Conservation (phyloP, 2,329 filamentous ascomycete genomes). For the Fusarium brachygibbosum region DNA sequence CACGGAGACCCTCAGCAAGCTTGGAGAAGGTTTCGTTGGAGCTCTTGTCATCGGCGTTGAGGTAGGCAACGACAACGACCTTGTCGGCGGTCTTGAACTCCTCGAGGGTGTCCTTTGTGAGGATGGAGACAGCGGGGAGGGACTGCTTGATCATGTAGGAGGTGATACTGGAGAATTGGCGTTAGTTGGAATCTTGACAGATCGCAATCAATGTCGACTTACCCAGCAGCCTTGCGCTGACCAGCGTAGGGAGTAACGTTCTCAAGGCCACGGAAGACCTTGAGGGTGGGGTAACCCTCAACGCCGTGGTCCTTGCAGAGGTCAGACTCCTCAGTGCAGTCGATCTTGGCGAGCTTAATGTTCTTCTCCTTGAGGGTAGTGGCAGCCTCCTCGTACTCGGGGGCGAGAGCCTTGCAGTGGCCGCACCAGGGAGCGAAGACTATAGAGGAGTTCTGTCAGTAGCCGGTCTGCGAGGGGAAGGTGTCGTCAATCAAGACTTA, state of each 20-base stretch:
- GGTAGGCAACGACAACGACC: constrained; percentile 92
- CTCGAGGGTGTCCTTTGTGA: constrained; percentile 85
- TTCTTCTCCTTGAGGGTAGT: constrained; percentile 89
- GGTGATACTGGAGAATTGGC: constrained; percentile 63
- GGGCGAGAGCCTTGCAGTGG: constrained; percentile 97
- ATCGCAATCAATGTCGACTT: constrained; percentile 53
- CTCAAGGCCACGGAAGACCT: constrained; percentile 95
- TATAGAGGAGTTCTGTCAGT: constrained; percentile 59
- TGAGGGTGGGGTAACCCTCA: constrained; percentile 98
- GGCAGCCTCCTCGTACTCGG: constrained; percentile 90
- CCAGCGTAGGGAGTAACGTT: constrained; percentile 87
- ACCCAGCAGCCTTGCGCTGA: constrained; percentile 86
- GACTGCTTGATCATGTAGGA: constrained; percentile 99
- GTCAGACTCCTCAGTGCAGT: constrained; percentile 94
- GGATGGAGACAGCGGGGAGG: constrained; percentile 87
- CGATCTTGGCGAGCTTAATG: constrained; percentile 87
- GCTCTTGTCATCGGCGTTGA: constrained; percentile 83
- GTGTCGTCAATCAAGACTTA: constrained; percentile 62
- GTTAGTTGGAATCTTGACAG: constrained; percentile 39
- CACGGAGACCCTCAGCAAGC: constrained; percentile 81
- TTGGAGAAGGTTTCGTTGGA: constrained; percentile 87
- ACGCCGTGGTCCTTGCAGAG: constrained; percentile 92
- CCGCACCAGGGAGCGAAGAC: constrained; percentile 98
- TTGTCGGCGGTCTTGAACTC: constrained; percentile 99
- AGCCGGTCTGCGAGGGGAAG: not conserved